Evolutionary conservation across 2,329 filamentous ascomycete species (phyloP).

Genomic region (Cercospora sojina): DNA sequence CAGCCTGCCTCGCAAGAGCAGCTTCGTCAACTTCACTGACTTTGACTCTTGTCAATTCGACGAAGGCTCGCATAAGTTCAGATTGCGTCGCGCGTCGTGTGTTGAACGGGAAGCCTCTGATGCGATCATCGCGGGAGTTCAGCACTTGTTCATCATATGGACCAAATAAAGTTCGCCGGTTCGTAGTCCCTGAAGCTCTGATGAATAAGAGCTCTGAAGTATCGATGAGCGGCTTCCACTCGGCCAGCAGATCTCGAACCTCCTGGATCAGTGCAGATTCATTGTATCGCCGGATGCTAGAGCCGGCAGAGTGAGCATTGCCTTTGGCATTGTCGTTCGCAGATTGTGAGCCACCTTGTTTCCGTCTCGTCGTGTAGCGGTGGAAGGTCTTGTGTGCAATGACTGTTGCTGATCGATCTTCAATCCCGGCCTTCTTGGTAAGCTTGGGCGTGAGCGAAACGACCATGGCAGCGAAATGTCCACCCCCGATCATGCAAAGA

Average conservation of each 20-base stretch:
- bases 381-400: conserved; percentile 97
- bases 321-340: conserved; percentile 94
- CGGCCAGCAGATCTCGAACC: conserved; percentile 72
- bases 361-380: conserved; percentile 90
- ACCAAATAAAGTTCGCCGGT: conserved; percentile 82
- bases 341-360: conserved; percentile 93
- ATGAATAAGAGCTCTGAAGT: conserved; percentile 83
- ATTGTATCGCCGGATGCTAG: conserved; percentile 86
- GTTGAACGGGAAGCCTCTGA: conserved; percentile 89
- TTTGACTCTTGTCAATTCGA: conserved; percentile 89
- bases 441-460: conserved; percentile 81
- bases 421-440: conserved; percentile 66
- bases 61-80: conserved; percentile 90
- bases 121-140: conserved; percentile 71
- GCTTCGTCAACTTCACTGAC: conserved; percentile 73
- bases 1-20: conserved; percentile 52
- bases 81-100: conserved; percentile 88
- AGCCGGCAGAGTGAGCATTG: conserved; percentile 88
- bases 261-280: conserved; percentile 89
- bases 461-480: conserved; percentile 96
- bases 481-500: conserved; percentile 96
- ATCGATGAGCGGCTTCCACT: conserved; percentile 86
- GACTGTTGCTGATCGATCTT: conserved; percentile 83
- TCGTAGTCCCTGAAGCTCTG: conserved; percentile 82
- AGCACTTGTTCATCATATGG: conserved; percentile 88